These are phyloP conservation scores for Saccharum hybrid DNA, from an alignment of 202 grass and related monocot species.

Conservation along the genomic window DNA sequence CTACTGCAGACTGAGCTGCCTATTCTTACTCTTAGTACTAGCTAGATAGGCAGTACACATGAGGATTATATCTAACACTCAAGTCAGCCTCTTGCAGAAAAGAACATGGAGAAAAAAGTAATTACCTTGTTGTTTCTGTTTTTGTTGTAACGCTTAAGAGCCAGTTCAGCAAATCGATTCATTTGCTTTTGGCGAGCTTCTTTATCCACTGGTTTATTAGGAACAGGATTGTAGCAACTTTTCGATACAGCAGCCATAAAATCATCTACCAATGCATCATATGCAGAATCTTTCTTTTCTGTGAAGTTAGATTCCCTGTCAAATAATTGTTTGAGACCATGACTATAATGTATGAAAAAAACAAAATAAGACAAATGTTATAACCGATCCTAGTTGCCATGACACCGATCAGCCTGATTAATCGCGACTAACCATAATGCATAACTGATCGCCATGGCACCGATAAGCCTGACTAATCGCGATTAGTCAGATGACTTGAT, in stretches of 20 bases:
- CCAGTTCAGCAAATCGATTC: conserved; percentile 8
- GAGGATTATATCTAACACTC: background rate
- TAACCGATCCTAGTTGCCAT: too few species aligned
- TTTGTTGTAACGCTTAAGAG: conserved; percentile 36
- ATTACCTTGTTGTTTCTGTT: conserved; percentile 30
- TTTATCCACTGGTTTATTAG: background rate
- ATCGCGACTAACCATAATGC: too few species aligned
- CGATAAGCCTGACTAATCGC: too few species aligned
- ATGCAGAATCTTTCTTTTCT: conserved; percentile 9
- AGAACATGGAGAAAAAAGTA: background rate
- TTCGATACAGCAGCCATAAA: background rate
- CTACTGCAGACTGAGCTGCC: background rate
- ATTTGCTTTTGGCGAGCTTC: background rate
- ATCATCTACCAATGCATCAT: background rate
- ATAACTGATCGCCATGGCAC: too few species aligned
- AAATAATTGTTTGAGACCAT: conserved; percentile 1
- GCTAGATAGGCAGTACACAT: background rate
- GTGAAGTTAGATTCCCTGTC: background rate
- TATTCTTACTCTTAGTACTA: background rate
- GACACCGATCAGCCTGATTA: too few species aligned
- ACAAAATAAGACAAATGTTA: too few species aligned
- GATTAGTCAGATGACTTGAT: too few species aligned
- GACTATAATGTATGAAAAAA: background rate
- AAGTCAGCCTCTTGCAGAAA: background rate
- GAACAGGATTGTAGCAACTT: background rate